phyloP scores from a whole-genome alignment of 2,329 filamentous ascomycete genomes.

The Stagonosporopsis rhizophila region DNA sequence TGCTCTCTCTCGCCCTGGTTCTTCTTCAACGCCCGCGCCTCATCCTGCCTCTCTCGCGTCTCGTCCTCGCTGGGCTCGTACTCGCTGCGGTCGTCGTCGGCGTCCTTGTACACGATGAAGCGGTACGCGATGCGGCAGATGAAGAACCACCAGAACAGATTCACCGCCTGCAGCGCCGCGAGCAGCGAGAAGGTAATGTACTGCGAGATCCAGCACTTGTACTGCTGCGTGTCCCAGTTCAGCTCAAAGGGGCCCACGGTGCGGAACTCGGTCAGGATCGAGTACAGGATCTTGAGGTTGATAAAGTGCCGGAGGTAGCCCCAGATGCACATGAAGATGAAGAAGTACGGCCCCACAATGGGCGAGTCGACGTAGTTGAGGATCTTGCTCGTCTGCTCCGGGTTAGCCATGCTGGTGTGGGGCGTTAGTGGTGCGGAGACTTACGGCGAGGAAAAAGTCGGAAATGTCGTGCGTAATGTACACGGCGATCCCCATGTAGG shows the following conservation, averaged over 20 bases:
- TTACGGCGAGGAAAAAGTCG: constrained; percentile 92
- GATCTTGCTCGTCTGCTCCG: constrained; percentile 79
- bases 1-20: not conserved
- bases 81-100: constrained; percentile 75
- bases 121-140: constrained; percentile 78
- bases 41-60: constrained; percentile 34
- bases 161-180: constrained; percentile 73
- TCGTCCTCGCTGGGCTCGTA: constrained; percentile 62
- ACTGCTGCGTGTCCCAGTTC: constrained; percentile 78
- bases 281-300: constrained; percentile 78
- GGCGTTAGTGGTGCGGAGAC: no score
- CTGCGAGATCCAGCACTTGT: constrained; percentile 76
- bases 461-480: constrained; percentile 95
- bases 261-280: constrained; percentile 76
- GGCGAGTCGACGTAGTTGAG: constrained; percentile 87
- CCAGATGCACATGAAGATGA: constrained; percentile 81
- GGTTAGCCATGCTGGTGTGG: no score
- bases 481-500: constrained; percentile 89
- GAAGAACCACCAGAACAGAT: constrained; percentile 82
- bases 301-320: constrained; percentile 88
- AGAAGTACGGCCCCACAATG: constrained; percentile 84
- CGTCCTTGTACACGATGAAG: constrained; percentile 67
- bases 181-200: constrained; percentile 72
- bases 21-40: constrained; percentile 10
- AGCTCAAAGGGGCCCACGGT: constrained; percentile 77